These are phyloP conservation scores for Lepiota venenata DNA, from an alignment of 768 basidiomycete species.

Conservation along the genomic window DNA sequence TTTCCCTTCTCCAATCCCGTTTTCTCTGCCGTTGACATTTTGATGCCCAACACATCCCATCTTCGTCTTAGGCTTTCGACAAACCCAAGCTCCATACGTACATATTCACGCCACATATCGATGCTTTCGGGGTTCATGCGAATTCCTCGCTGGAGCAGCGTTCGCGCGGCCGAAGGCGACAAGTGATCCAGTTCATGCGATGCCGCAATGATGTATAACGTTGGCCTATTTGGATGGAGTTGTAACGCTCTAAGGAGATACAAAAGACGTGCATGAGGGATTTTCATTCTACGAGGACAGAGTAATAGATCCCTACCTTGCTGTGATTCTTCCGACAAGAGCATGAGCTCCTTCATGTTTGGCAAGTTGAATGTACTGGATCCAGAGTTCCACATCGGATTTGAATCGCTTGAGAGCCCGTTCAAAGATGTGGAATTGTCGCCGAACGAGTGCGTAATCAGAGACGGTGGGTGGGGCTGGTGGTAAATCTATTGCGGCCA, in stretches of 20 bases:
- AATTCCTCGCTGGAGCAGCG: constrained; percentile 81
- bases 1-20: constrained; percentile 21
- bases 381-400: constrained; percentile 82
- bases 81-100: constrained; percentile 87
- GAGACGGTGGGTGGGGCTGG: constrained; percentile 62
- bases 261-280: constrained; percentile 7
- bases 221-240: constrained; percentile 75
- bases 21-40: constrained; percentile 12
- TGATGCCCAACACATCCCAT: constrained; percentile 78
- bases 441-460: constrained; percentile 78
- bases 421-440: constrained; percentile 90
- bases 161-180: constrained; percentile 77
- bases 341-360: constrained; percentile 76
- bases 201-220: constrained; percentile 82
- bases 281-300: background rate
- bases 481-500: constrained; percentile 33
- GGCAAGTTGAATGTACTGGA: constrained; percentile 84
- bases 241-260: constrained; percentile 65
- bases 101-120: constrained; percentile 87
- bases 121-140: constrained; percentile 69
- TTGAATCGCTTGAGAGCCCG: constrained; percentile 88
- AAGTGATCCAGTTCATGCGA: constrained; percentile 74
- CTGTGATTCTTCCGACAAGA: constrained; percentile 78
- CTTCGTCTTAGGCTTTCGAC: constrained; percentile 75
- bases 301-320: constrained; percentile 49